Evolutionary conservation across 2,329 filamentous ascomycete species (phyloP), one percentile per base, ranked within the genome.

Genomic region (Fusarium siculi): DNA sequence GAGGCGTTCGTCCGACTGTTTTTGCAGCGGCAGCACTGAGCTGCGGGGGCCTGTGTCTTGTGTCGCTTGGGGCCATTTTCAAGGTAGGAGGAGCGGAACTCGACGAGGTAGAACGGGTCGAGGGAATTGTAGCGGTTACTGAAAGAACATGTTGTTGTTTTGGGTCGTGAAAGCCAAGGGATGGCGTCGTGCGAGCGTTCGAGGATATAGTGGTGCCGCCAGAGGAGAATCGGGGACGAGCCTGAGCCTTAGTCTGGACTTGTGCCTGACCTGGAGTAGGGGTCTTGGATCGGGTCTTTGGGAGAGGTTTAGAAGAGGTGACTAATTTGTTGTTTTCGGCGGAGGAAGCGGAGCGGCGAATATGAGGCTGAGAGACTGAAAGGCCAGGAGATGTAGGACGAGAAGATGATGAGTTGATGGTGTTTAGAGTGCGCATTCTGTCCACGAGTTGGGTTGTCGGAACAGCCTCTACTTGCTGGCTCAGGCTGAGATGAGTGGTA

Each of bases 1-100:
- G 76, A 61, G 88, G 87, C 37, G 83, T 76, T 67, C 86, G 84
- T 73, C 81, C 84, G 77, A 84, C 73, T 76, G 81, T 80, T 87
- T 91, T 86, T 75, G 88, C 85, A 52, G 87, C 89, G 50, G 90
- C 85, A 72, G 91, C 87, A 81, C 87, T 88, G 77, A 95, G 89
- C 66, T 90, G 88, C 59, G 93, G 93, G 84, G 91, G 91, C 78
- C 92, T 87, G 44, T 91, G 89, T 79, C 87, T 86, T 75, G 86
- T 87, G 82, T 83, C 84, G 72, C 88, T 85, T 79, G 88, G 85
- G 79, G 85, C 80, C 80, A 83, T 82, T 54, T 77, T 82, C 60
- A 69, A 34, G 52, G 46, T 40, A 30, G 65, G 62, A 52, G 73
- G 66, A 49, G 72, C 68, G 63, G 72, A 73, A 73, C 75, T 76